Conservation (phyloP, 2,329 filamentous ascomycete genomes). For the Venturia asperata region DNA sequence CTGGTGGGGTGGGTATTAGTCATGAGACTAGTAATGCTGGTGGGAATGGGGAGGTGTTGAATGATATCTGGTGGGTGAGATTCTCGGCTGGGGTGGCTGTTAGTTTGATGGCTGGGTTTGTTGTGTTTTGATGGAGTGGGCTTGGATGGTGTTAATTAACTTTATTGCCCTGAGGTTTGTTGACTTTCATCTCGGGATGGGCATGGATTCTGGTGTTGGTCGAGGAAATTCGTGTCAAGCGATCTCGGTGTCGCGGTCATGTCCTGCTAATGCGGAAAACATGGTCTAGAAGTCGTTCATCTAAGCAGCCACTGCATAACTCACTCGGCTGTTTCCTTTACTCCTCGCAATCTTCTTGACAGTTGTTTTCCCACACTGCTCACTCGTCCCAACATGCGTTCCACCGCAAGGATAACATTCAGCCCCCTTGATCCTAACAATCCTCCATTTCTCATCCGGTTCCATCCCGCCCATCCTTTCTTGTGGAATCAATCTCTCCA, state of each 20-base stretch:
- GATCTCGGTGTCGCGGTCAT: background rate
- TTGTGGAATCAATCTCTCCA: conserved; percentile 47
- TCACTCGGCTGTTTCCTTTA: conserved; percentile 56
- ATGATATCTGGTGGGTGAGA: background rate
- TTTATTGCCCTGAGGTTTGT: too few species aligned
- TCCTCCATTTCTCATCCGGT: conserved; percentile 39
- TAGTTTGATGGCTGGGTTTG: background rate
- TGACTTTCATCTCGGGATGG: too few species aligned
- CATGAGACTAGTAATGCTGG: background rate
- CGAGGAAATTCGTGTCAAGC: background rate
- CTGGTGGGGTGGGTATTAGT: background rate
- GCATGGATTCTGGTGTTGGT: background rate
- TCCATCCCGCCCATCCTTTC: conserved; percentile 26
- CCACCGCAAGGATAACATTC: conserved; percentile 70
- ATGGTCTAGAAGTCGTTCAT: background rate
- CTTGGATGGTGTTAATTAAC: background rate
- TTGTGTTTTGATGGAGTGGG: background rate
- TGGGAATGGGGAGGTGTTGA: background rate
- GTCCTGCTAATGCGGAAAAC: background rate
- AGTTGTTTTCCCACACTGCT: conserved; percentile 51
- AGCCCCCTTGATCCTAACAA: conserved; percentile 61
- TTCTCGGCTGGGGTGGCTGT: background rate
- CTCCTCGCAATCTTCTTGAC: conserved; percentile 61
- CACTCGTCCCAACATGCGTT: conserved; percentile 60
- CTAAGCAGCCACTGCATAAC: conserved; percentile 32